Evolutionary conservation across 495 filamentous ascomycete genomes (phyloP), one percentile per base, ranked within the genome.

Genomic region (Trichoderma orchidacearum): DNA sequence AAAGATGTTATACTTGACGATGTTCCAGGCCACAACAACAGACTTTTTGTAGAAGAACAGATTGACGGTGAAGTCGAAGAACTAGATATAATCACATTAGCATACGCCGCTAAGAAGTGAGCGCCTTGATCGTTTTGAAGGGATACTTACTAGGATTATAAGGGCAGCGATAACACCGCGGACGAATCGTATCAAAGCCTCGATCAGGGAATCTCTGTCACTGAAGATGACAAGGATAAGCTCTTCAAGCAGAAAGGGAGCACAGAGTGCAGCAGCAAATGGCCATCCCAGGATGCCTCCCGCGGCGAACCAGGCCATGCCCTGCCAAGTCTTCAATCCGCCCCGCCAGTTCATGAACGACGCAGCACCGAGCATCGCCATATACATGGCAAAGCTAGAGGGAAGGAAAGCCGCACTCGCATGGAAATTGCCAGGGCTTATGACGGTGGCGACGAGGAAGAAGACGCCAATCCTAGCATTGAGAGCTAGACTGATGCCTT

Each of bases 381-480:
- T 88, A 66, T 95, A 96, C 94, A 97, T 99, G 36, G 93, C 89
- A 64, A 97, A 97, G 61, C 88, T 95, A 17, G 89, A 94, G 3
- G 94, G 94, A 6, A 99, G 80, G 65, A 87, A 97, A 28, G 90
- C 81, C 11, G 83, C 76, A 25, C 90, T 89, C 1, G 93, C 82
- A 70, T 96, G 89, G 67, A 95, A 96, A 78, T 95, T 95, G 30
- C 94, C 94, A 0, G 94, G 85, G 61, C 85, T 92, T 62, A 82
- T 83, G 36, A 85, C 72, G 59, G 86, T 80, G 41, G 85, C 77
- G 63, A 90, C 72, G 52, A 95, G 68, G 72, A 92, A 97, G 60
- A 94, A 76, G 30, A 92, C 70, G 15, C 87, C 94, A 45, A 96
- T 86, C 55, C 89, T 76, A 13, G 85, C 81, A 68, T 87, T 88